Conservation (phyloP, 257 asterid species). For the Nicotiana benthamiana region DNA sequence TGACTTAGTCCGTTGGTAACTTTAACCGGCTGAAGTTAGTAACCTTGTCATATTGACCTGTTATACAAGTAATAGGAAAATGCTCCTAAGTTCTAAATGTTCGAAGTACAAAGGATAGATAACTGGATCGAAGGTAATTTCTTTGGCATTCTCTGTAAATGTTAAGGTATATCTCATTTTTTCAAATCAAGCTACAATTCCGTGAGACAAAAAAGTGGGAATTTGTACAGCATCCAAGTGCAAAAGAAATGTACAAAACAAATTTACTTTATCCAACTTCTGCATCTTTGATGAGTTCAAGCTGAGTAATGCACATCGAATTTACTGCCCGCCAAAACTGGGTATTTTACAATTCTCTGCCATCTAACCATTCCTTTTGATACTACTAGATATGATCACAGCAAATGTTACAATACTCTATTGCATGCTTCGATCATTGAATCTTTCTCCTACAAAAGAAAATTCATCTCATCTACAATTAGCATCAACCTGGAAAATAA, state of each 20-base stretch:
- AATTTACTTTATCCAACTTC: background rate
- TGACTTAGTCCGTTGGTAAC: too few relatives aligned
- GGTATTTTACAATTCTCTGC: conserved; percentile 7
- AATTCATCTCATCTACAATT: background rate
- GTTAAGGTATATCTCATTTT: background rate
- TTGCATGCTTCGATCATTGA: conserved; percentile 37
- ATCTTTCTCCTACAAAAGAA: conserved; percentile 56
- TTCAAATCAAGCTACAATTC: background rate
- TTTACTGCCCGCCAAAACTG: conserved; percentile 13
- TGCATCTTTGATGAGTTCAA: background rate
- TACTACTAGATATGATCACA: background rate
- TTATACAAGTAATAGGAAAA: too few relatives aligned
- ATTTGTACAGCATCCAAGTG: background rate
- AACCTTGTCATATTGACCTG: too few relatives aligned
- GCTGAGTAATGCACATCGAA: conserved; percentile 5
- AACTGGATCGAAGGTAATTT: background rate
- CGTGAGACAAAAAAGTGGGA: background rate
- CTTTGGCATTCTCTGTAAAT: background rate
- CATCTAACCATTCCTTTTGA: conserved; percentile 2
- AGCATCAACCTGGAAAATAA: background rate
- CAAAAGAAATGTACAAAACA: conserved; percentile 5
- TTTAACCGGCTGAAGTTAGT: too few relatives aligned
- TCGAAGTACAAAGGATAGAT: background rate
- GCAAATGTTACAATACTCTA: conserved; percentile 22
- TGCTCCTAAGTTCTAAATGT: background rate